Percentiles rank a stretch among this genome's conserved stretches.
Evolutionary conservation across 352 stramenopile genomes (phyloP).

Genomic region (Elongisporangium prolatum): DNA sequence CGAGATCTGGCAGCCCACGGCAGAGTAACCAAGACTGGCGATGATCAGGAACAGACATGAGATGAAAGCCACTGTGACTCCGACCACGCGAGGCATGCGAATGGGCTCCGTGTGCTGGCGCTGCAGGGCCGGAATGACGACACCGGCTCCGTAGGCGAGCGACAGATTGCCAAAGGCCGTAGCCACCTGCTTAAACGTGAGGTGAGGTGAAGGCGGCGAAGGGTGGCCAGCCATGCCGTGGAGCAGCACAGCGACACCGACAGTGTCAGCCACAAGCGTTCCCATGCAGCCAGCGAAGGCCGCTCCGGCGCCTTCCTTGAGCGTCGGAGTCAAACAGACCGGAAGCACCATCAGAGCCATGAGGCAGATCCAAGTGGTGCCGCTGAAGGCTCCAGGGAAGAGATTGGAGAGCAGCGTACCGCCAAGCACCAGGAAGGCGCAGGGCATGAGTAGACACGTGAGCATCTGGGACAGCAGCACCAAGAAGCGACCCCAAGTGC

Average conservation of each 20-base stretch:
- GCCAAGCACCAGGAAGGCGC: slow-evolving; percentile 43
- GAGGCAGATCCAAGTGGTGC: slow-evolving; percentile 37
- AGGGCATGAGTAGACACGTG: slow-evolving; percentile 33
- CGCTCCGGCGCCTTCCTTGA: slow-evolving; percentile 34
- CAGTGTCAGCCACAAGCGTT: slow-evolving; percentile 36
- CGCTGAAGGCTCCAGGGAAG: slow-evolving; percentile 35
- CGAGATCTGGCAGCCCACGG: slow-evolving; percentile 38
- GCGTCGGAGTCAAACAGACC: slow-evolving; percentile 31
- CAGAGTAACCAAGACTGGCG: slow-evolving; percentile 24
- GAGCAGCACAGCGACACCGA: slow-evolving; percentile 28
- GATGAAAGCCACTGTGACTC: slow-evolving; percentile 30
- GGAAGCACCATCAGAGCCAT: slow-evolving; percentile 33
- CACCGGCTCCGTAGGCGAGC: slow-evolving; percentile 39
- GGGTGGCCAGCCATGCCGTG: slow-evolving; percentile 34
- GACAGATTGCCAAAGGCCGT: slow-evolving; percentile 42
- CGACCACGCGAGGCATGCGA: slow-evolving; percentile 44
- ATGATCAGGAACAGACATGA: slow-evolving; percentile 39
- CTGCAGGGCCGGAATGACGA: slow-evolving; percentile 37
- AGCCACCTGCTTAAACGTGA: slow-evolving; percentile 33
- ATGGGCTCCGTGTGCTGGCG: slow-evolving; percentile 34
- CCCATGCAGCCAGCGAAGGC: slow-evolving; percentile 34
- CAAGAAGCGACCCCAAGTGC: slow-evolving; percentile 26
- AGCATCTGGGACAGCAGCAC: slow-evolving; percentile 32
- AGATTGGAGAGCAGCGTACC: slow-evolving; percentile 31
- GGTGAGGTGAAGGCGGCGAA: slow-evolving; percentile 20